phyloP scores from a whole-genome alignment of 345 rosid species.

The Rhodomyrtus tomentosa region DNA sequence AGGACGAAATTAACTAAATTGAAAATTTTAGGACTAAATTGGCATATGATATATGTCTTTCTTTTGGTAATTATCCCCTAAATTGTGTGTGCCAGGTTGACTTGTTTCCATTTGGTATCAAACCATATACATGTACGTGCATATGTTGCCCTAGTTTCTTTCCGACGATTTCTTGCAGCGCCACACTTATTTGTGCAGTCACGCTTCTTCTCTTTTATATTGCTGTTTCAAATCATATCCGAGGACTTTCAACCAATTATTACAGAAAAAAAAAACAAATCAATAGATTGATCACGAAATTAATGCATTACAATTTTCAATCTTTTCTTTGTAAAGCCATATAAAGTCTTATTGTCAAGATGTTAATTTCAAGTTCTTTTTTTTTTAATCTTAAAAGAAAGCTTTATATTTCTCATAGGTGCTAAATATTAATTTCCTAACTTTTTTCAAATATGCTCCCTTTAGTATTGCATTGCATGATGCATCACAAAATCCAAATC shows the following conservation, averaged over 20 bases:
- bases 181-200: background rate
- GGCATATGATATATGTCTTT: background rate
- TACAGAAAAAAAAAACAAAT: background rate
- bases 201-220: background rate
- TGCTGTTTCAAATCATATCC: background rate
- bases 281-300: background rate
- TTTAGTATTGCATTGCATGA: background rate
- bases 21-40: rapidly evolving
- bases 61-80: background rate
- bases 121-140: too few species aligned
- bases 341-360: background rate
- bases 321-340: background rate
- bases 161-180: background rate
- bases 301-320: background rate
- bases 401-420: background rate
- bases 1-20: background rate
- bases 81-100: too few species aligned
- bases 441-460: background rate
- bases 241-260: background rate
- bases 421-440: background rate
- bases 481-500: background rate
- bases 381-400: background rate
- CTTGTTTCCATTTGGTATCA: too few species aligned
- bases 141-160: background rate
- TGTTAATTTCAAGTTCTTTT: background rate